These are phyloP conservation scores for Wickerhamomyces pijperi DNA, from an alignment of 805 yeast species.

Conservation along the genomic window DNA sequence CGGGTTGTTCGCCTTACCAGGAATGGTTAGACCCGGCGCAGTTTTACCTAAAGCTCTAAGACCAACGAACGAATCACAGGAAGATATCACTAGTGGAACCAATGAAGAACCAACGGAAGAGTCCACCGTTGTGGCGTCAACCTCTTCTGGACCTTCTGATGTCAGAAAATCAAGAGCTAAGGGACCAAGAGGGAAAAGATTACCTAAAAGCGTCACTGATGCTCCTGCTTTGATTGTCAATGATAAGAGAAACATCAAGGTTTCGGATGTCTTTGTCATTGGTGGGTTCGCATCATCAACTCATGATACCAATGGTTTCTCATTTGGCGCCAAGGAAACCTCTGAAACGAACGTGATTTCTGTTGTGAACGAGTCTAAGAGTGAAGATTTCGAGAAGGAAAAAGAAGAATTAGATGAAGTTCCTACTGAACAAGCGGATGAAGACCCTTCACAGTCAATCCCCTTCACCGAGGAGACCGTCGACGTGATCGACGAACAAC, in stretches of 20 bases:
- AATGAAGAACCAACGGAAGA: slow-evolving; percentile 3
- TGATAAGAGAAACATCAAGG: slow-evolving; percentile 14
- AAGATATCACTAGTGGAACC: not conserved
- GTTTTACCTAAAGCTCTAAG: slow-evolving; percentile 13
- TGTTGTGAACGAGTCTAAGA: not conserved
- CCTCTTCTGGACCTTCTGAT: slow-evolving; percentile 18
- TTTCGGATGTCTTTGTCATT: slow-evolving; percentile 13
- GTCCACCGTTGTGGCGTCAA: no score
- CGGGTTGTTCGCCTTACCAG: slow-evolving; percentile 50
- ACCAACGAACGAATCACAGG: slow-evolving; percentile 1
- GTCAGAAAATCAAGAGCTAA: slow-evolving; percentile 42
- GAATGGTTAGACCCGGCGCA: slow-evolving; percentile 27
- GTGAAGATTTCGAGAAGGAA: not conserved
- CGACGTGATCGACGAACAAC: not conserved
- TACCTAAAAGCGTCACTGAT: slow-evolving; percentile 44
- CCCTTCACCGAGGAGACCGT: no score
- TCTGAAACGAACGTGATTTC: not conserved
- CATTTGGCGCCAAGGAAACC: not conserved
- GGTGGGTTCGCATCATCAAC: slow-evolving; percentile 4
- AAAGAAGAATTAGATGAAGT: not conserved
- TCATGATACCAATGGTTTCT: not conserved
- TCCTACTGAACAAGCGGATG: no score
- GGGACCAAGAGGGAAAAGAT: slow-evolving; percentile 66
- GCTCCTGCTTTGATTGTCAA: slow-evolving; percentile 9
- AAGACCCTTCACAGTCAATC: no score